Evolutionary conservation across 73 alveolate species (phyloP).

Genomic region (Paramecium caudatum): DNA sequence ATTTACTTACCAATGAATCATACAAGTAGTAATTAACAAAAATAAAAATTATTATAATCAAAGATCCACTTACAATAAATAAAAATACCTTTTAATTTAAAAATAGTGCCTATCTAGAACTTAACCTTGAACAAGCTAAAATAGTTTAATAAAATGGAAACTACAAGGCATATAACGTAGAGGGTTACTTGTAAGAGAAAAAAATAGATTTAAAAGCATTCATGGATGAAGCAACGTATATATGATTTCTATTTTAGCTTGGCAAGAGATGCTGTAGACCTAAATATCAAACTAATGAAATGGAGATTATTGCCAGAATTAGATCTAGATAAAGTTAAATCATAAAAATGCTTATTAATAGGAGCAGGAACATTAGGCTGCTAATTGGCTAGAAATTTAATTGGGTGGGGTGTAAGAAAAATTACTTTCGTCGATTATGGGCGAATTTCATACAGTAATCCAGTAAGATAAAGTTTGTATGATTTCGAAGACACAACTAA

Average conservation of each 20-base stretch:
- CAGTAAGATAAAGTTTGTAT: constrained; percentile 97
- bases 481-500: constrained; percentile 93
- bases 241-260: constrained; percentile 10
- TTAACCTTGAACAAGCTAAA: background rate
- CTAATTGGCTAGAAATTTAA: constrained; percentile 91
- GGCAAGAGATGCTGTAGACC: constrained; percentile 96
- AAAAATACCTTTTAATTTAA: background rate
- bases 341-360: constrained; percentile 86
- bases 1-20: background rate
- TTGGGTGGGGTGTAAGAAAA: constrained; percentile 98
- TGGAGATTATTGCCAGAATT: constrained; percentile 98
- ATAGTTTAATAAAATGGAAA: background rate
- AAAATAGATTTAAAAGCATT: background rate
- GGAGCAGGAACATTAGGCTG: constrained; percentile 99
- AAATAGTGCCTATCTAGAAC: background rate
- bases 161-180: background rate
- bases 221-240: constrained; percentile 13
- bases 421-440: constrained; percentile 98
- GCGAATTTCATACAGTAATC: constrained; percentile 95
- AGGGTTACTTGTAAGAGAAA: background rate
- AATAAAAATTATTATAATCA: background rate
- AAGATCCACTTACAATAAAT: background rate
- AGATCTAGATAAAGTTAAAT: constrained; percentile 85
- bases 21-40: background rate
- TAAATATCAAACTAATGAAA: constrained; percentile 97